phyloP scores from a whole-genome alignment of 805 yeast genomes.

The Pichia gijzeniarum region DNA sequence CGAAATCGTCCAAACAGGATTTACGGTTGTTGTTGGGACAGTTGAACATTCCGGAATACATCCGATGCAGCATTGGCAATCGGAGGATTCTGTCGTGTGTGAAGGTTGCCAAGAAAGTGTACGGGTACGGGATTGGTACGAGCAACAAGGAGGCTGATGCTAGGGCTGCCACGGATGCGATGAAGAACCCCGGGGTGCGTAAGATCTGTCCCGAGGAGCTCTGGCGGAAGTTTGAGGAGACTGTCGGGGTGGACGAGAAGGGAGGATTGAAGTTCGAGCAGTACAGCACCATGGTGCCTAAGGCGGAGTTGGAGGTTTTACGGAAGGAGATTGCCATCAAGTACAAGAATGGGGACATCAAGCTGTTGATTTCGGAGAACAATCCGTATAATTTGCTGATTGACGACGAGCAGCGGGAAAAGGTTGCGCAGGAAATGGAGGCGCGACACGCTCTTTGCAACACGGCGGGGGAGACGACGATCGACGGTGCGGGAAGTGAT shows the following conservation, averaged over 20 bases:
- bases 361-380: conserved; percentile 12
- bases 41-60: conserved; percentile 48
- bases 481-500: not conserved
- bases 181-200: conserved; percentile 13
- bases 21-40: conserved; percentile 46
- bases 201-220: conserved; percentile 10
- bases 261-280: conserved; percentile 15
- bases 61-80: conserved; percentile 28
- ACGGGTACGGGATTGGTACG: conserved; percentile 67
- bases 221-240: conserved; percentile 13
- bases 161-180: conserved; percentile 75
- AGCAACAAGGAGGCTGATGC: conserved; percentile 71
- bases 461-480: conserved; percentile 1
- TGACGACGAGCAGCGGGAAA: conserved; percentile 6
- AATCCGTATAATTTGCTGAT: conserved; percentile 8
- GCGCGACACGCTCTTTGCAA: conserved; percentile 1
- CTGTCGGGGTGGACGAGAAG: conserved; percentile 9
- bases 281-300: conserved; percentile 1
- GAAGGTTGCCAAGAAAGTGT: conserved; percentile 54
- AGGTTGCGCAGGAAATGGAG: not conserved
- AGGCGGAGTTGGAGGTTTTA: conserved; percentile 6
- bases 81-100: conserved; percentile 38
- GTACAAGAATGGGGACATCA: conserved; percentile 9
- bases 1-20: conserved; percentile 43
- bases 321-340: conserved; percentile 10